Evolutionary conservation across 2,329 filamentous ascomycete species (phyloP).

Genomic region (Claviceps fusiformis): DNA sequence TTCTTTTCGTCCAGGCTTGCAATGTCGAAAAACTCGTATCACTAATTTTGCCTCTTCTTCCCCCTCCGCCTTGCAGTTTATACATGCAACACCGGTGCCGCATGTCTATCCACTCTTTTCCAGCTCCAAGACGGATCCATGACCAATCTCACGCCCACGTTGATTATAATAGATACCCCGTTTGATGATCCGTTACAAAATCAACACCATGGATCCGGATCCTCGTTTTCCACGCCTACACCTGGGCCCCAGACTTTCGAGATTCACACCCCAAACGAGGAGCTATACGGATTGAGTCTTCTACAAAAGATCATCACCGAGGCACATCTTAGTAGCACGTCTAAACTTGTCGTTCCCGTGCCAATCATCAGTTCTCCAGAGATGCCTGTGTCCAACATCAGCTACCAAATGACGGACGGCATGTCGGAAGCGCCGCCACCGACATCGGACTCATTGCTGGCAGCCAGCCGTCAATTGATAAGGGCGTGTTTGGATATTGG

Average conservation of each 20-base stretch:
- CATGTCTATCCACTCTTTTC: slow-evolving; percentile 39
- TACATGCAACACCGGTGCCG: slow-evolving; percentile 37
- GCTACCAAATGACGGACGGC: slow-evolving; percentile 23
- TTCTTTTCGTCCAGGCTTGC: background rate
- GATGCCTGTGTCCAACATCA: slow-evolving; percentile 12
- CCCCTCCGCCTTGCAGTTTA: slow-evolving; percentile 27
- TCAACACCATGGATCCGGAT: slow-evolving; percentile 19
- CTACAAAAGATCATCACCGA: slow-evolving; percentile 45
- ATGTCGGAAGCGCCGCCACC: slow-evolving; percentile 21
- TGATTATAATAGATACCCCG: slow-evolving; percentile 44
- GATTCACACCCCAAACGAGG: slow-evolving; percentile 30
- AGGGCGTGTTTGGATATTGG: slow-evolving; percentile 72
- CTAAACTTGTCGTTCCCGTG: slow-evolving; percentile 43
- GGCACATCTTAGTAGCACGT: slow-evolving; percentile 40
- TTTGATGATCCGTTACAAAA: slow-evolving; percentile 32
- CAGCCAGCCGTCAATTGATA: slow-evolving; percentile 31
- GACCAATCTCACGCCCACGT: slow-evolving; percentile 39
- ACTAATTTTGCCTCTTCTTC: slow-evolving; percentile 9
- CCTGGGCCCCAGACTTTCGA: slow-evolving; percentile 21
- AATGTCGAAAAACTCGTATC: background rate
- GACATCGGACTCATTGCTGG: slow-evolving; percentile 14
- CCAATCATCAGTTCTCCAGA: slow-evolving; percentile 34
- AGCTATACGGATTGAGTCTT: slow-evolving; percentile 41
- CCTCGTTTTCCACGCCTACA: slow-evolving; percentile 31
- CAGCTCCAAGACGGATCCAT: slow-evolving; percentile 38